phyloP scores from a whole-genome alignment of 176 grass and related monocot genomes.

The Guadua angustifolia region DNA sequence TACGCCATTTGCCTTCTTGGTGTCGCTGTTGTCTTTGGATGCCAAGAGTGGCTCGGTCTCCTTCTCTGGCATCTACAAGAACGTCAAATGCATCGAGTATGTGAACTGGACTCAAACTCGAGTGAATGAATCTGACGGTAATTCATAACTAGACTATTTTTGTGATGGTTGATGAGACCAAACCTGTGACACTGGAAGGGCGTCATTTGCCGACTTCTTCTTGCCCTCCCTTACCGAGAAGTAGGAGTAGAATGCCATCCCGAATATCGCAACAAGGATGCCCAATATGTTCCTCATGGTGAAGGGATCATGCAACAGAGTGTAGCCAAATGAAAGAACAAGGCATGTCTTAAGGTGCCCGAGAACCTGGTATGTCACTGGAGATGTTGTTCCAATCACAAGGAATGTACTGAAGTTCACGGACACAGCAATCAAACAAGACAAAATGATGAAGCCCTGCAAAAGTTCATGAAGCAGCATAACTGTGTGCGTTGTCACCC shows the following conservation, averaged over 20 bases:
- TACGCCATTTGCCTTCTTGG: conserved; percentile 82
- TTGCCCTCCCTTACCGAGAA: conserved; percentile 86
- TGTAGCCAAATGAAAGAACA: conserved; percentile 94
- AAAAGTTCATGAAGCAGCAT: conserved; percentile 29
- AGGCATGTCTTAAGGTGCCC: conserved; percentile 99
- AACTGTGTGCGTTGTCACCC: neutral
- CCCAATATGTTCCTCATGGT: conserved; percentile 78
- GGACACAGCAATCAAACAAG: conserved; percentile 94
- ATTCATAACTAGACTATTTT: neutral
- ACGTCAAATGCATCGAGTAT: conserved; percentile 19
- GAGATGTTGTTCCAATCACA: conserved; percentile 97
- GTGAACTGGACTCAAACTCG: conserved; percentile 2
- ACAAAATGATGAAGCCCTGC: conserved; percentile 91
- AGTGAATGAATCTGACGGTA: neutral
- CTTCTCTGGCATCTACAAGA: conserved; percentile 81
- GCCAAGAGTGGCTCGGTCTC: conserved; percentile 77
- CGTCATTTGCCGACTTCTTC: conserved; percentile 81
- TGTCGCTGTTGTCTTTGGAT: conserved; percentile 68
- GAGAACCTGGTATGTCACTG: conserved; percentile 97
- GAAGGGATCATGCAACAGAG: conserved; percentile 84
- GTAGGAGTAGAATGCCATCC: conserved; percentile 90
- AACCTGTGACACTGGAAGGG: conserved; percentile 86
- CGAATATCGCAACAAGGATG: conserved; percentile 91
- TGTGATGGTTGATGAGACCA: conserved; percentile 34
- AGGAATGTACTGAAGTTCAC: conserved; percentile 99